A percentile compares a stretch with the other conserved stretches of the same genome.
phyloP scores from a whole-genome alignment of 108 stramenopile genomes.

The Chaetoceros muelleri region DNA sequence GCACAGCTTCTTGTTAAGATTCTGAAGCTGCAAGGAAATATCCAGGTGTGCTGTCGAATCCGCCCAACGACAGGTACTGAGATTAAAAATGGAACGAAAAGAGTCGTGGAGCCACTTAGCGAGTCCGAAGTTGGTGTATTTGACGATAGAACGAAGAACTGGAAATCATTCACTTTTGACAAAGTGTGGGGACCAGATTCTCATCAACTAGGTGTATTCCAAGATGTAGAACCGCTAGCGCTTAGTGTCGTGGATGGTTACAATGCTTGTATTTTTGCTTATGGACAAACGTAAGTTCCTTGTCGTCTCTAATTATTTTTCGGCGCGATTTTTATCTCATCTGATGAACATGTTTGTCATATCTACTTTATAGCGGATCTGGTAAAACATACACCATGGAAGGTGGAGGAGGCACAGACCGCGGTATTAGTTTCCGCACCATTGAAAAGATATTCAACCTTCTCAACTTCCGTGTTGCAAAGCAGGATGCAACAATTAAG shows the following conservation, averaged over 20 bases:
- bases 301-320: slow-evolving; percentile 4
- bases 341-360: background rate
- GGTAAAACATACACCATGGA: slow-evolving; percentile 91
- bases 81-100: slow-evolving; percentile 53
- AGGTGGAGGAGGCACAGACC: slow-evolving; percentile 57
- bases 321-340: background rate
- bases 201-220: slow-evolving; percentile 80
- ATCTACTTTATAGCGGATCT: slow-evolving; percentile 32
- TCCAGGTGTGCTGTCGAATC: slow-evolving; percentile 85
- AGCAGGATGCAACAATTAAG: slow-evolving; percentile 25
- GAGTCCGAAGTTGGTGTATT: slow-evolving; percentile 85
- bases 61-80: slow-evolving; percentile 70
- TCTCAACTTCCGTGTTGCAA: slow-evolving; percentile 52
- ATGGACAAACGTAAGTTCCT: slow-evolving; percentile 76
- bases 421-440: slow-evolving; percentile 80
- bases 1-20: slow-evolving; percentile 81
- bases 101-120: slow-evolving; percentile 70
- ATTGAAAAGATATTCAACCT: slow-evolving; percentile 83
- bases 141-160: slow-evolving; percentile 62
- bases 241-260: slow-evolving; percentile 93
- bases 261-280: slow-evolving; percentile 99
- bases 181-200: slow-evolving; percentile 93
- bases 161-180: slow-evolving; percentile 86
- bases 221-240: slow-evolving; percentile 90
- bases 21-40: slow-evolving; percentile 80